phyloP scores from a whole-genome alignment of 2,329 filamentous ascomycete species.

The Cladosporium sp. region DNA sequence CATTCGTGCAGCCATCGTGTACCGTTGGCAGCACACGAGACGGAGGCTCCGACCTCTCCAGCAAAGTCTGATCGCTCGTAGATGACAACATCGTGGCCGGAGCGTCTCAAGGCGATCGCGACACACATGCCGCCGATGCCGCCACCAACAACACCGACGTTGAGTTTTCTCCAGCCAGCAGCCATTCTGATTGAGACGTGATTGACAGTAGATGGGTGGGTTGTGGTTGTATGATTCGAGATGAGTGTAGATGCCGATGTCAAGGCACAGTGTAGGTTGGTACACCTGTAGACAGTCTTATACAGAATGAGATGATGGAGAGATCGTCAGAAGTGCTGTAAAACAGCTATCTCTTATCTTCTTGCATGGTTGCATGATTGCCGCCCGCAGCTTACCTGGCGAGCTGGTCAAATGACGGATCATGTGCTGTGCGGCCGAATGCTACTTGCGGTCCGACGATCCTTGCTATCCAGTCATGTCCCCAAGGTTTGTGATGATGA shows the following conservation, averaged over 20 bases:
- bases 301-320: neutral
- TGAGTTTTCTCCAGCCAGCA: conserved; percentile 29
- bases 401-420: conserved; percentile 1
- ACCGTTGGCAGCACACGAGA: conserved; percentile 69
- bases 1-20: conserved; percentile 70
- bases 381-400: neutral
- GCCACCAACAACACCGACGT: conserved; percentile 48
- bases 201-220: neutral
- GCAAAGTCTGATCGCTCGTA: conserved; percentile 65
- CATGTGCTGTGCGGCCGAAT: neutral
- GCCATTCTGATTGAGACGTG: conserved; percentile 5
- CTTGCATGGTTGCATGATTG: neutral
- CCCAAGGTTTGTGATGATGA: neutral
- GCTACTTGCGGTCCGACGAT: neutral
- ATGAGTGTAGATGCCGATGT: neutral
- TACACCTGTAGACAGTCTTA: neutral
- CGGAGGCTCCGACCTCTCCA: conserved; percentile 67
- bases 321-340: neutral
- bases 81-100: conserved; percentile 59
- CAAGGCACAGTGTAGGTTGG: neutral
- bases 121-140: conserved; percentile 56
- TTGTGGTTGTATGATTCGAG: neutral
- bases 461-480: neutral
- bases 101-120: conserved; percentile 54
- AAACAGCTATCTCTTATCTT: neutral